Evolutionary conservation across 768 basidiomycete genomes (phyloP).

Genomic region (Sarcomyxa edulis): DNA sequence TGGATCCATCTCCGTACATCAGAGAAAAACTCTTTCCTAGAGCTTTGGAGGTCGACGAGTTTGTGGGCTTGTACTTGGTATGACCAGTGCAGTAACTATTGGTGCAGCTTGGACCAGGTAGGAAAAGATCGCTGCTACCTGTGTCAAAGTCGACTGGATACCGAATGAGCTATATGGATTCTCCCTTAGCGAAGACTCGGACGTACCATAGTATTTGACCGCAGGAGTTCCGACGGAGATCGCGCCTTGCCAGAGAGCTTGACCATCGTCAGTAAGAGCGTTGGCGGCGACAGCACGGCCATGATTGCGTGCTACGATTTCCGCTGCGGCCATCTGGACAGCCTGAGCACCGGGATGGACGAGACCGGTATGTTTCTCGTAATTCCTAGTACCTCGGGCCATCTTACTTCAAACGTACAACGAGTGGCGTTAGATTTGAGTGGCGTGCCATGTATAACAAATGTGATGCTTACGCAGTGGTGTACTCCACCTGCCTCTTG

Average conservation of each 20-base stretch:
- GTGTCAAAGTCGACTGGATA: conserved; percentile 26
- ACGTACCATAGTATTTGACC: conserved; percentile 7
- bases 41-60: conserved; percentile 9
- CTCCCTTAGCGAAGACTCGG: neutral
- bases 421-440: too few relatives aligned
- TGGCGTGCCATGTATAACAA: neutral
- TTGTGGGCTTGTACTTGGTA: conserved; percentile 25
- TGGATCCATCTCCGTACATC: conserved; percentile 36
- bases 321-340: too few relatives aligned
- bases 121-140: conserved; percentile 25
- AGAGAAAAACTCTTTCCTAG: conserved; percentile 22
- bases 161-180: neutral
- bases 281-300: conserved; percentile 7
- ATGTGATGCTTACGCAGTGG: neutral
- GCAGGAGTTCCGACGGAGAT: conserved; percentile 8
- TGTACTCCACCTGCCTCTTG: neutral
- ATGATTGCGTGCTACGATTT: too few relatives aligned
- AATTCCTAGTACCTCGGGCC: neutral
- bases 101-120: conserved; percentile 19
- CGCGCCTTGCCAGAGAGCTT: conserved; percentile 6
- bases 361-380: neutral
- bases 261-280: conserved; percentile 3
- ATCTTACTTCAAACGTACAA: too few relatives aligned
- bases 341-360: neutral
- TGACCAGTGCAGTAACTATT: conserved; percentile 25